Conservation (phyloP, 1,139 yeast genomes). For the Kodamaea plutei region DNA sequence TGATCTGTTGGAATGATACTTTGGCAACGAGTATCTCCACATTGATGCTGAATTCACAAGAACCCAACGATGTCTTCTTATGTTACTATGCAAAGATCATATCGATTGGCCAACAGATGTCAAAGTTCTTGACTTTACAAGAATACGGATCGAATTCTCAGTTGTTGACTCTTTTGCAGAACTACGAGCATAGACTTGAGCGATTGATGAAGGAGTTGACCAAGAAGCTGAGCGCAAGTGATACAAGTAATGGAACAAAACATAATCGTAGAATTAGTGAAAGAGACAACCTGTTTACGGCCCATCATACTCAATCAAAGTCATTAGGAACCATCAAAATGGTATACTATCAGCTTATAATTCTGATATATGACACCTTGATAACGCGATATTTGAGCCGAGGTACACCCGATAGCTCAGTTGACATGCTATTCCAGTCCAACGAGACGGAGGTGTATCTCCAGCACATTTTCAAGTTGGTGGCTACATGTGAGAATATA, state of each 20-base stretch:
- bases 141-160: neutral
- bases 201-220: conserved; percentile 20
- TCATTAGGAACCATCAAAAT: conserved; percentile 18
- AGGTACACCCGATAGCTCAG: neutral
- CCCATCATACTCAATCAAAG: conserved; percentile 16
- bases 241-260: no score
- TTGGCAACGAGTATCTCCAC: conserved; percentile 36
- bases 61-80: conserved; percentile 29
- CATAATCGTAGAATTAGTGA: no score
- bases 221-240: conserved; percentile 7
- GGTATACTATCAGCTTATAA: conserved; percentile 40
- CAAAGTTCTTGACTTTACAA: conserved; percentile 22
- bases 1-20: conserved; percentile 44
- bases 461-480: conserved; percentile 36
- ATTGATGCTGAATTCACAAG: conserved; percentile 21
- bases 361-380: conserved; percentile 48
- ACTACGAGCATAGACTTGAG: conserved; percentile 1
- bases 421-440: conserved; percentile 2
- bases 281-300: no score
- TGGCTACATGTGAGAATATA: conserved; percentile 40
- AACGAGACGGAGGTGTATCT: conserved; percentile 18
- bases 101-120: conserved; percentile 42
- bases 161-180: neutral
- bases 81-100: conserved; percentile 38
- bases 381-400: conserved; percentile 6